Conservation (phyloP, 306 rosid species). For the Biancaea sappan region DNA sequence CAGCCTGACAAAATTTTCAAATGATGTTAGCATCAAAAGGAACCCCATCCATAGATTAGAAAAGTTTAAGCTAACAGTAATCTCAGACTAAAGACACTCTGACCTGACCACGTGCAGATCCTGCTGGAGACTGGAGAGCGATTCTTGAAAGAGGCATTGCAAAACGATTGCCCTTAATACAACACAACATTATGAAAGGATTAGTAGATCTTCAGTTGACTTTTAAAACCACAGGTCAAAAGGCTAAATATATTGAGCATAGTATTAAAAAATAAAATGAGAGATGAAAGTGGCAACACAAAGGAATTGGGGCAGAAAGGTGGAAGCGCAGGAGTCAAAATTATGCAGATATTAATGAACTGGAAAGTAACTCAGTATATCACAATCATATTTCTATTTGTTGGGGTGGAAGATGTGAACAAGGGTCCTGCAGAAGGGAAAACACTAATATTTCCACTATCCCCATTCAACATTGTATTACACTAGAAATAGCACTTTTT, state of each 20-base stretch:
- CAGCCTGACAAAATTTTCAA: conserved; percentile 61
- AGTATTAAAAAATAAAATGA: not conserved
- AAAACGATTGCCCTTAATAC: conserved; percentile 68
- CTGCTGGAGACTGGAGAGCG: conserved; percentile 81
- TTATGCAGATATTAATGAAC: conserved; percentile 2
- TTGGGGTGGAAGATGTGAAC: not conserved
- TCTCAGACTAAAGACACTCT: conserved; percentile 27
- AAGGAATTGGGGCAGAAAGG: not conserved
- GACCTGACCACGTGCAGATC: conserved; percentile 98
- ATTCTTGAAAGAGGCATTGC: conserved; percentile 90
- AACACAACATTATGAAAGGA: conserved; percentile 21
- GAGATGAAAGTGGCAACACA: conserved; percentile 20
- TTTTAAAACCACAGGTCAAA: conserved; percentile 17
- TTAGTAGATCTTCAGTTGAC: conserved; percentile 28
- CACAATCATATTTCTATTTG: not conserved
- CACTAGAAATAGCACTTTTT: not conserved
- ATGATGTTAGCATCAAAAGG: conserved; percentile 30
- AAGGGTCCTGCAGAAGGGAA: not conserved
- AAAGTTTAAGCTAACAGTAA: conserved; percentile 2
- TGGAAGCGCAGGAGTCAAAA: conserved; percentile 4
- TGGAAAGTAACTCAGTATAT: not conserved
- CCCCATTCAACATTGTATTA: not conserved
- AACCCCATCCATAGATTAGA: conserved; percentile 11
- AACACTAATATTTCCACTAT: not conserved
- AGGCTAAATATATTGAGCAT: conserved; percentile 3